A percentile compares a stretch with the other conserved stretches of the same genome.
These are phyloP conservation scores for Camillea tinctor DNA, from an alignment of 2,329 filamentous ascomycete species.

Conservation along the genomic window DNA sequence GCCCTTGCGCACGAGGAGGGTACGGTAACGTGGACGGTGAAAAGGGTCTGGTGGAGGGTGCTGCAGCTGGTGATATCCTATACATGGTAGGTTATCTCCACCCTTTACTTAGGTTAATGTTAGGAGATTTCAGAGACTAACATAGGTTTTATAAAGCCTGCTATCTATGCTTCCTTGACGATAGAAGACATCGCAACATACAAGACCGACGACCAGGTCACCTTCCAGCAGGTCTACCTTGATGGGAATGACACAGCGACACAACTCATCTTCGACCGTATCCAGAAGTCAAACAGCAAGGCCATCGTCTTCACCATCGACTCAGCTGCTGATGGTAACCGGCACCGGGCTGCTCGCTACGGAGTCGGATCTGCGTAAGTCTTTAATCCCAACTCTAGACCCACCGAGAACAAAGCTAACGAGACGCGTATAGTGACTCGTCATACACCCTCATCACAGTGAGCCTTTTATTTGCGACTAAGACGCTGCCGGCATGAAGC, in stretches of 20 bases:
- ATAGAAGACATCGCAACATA: slow-evolving; percentile 26
- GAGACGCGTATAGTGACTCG: slow-evolving; percentile 11
- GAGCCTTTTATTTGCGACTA: slow-evolving; percentile 3
- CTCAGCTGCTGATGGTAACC: slow-evolving; percentile 22
- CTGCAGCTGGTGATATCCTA: slow-evolving; percentile 38
- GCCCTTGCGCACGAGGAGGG: slow-evolving; percentile 37
- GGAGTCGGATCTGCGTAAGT: slow-evolving; percentile 23
- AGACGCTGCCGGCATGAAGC: too few relatives aligned
- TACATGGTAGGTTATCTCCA: slow-evolving; percentile 37
- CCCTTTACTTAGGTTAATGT: not conserved
- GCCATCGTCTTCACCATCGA: slow-evolving; percentile 30
- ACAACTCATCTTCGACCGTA: slow-evolving; percentile 18
- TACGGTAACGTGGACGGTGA: slow-evolving; percentile 39
- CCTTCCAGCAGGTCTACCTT: slow-evolving; percentile 30
- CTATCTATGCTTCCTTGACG: slow-evolving; percentile 22
- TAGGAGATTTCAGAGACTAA: slow-evolving; percentile 2
- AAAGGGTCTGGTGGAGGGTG: slow-evolving; percentile 40
- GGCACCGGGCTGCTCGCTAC: slow-evolving; percentile 25
- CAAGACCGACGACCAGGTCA: slow-evolving; percentile 23
- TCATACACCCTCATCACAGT: slow-evolving; percentile 17
- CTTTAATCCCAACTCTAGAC: not conserved
- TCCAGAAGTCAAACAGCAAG: slow-evolving; percentile 18
- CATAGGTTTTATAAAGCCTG: slow-evolving; percentile 9
- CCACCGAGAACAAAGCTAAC: slow-evolving; percentile 3
- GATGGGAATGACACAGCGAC: slow-evolving; percentile 25